A percentile compares a stretch with the other conserved stretches of the same genome.
Conservation (phyloP, 192 early-diverging fungal genomes). For the Coemansia sp. region DNA sequence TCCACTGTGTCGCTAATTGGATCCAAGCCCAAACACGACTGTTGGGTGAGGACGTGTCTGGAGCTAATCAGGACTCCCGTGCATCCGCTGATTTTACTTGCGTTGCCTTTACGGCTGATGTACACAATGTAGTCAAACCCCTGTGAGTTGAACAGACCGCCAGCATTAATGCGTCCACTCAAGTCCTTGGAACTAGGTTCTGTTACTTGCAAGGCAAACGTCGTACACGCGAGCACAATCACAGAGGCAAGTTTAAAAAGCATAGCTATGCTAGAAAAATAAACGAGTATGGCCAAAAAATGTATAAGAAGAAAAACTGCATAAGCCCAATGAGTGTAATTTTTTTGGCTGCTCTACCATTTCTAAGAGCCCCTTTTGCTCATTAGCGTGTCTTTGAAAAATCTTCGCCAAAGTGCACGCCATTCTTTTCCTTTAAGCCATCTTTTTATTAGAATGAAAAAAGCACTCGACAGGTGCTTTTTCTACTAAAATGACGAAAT, state of each 20-base stretch:
- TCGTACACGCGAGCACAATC: background rate
- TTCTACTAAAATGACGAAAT: background rate
- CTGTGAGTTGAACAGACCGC: background rate
- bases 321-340: background rate
- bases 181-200: background rate
- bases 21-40: background rate
- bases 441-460: too few relatives aligned
- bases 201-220: background rate
- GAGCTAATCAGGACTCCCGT: background rate
- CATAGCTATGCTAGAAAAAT: background rate
- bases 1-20: background rate
- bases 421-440: background rate
- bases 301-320: background rate
- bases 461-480: too few relatives aligned
- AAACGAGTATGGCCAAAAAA: background rate
- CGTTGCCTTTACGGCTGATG: background rate
- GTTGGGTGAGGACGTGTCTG: background rate
- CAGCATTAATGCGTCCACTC: background rate
- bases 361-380: too few relatives aligned
- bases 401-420: background rate
- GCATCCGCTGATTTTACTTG: background rate
- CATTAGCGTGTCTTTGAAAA: background rate
- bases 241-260: background rate
- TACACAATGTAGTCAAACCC: constrained; percentile 3
- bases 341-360: background rate